A percentile compares a stretch with the other conserved stretches of the same genome.
Conservation (phyloP, 1,284 basidiomycete species). For the Marasmius oreades region DNA sequence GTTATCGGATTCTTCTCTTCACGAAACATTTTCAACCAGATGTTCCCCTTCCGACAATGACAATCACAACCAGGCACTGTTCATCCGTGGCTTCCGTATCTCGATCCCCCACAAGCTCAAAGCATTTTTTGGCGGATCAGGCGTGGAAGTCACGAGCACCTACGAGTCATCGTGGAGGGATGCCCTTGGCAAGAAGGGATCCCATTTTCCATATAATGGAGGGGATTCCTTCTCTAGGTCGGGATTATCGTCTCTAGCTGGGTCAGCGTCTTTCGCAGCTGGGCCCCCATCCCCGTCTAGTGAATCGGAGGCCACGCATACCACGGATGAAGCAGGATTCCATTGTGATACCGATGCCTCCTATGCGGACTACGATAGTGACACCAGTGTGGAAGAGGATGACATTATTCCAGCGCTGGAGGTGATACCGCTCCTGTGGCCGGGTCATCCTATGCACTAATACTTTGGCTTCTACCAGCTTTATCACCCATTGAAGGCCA, state of each 20-base stretch:
- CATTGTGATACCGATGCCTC: too few relatives aligned
- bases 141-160: neutral
- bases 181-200: neutral
- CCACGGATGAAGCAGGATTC: too few relatives aligned
- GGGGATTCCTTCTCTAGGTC: neutral
- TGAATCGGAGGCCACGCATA: too few relatives aligned
- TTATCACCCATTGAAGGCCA: constrained; percentile 1
- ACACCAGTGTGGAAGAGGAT: neutral
- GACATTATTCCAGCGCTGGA: neutral
- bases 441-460: neutral
- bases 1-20: neutral
- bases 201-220: neutral
- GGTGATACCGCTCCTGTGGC: neutral
- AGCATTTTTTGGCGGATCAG: neutral
- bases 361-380: too few relatives aligned
- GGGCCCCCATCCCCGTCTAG: too few relatives aligned
- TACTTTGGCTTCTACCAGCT: neutral
- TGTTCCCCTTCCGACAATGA: neutral
- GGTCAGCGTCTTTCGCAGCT: too few relatives aligned
- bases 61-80: neutral
- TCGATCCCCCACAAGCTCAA: neutral
- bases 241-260: neutral
- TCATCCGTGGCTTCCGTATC: neutral
- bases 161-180: neutral
- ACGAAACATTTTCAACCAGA: neutral